phyloP scores from a whole-genome alignment of 2,329 filamentous ascomycete species.

The Stagonosporopsis rhizophila region DNA sequence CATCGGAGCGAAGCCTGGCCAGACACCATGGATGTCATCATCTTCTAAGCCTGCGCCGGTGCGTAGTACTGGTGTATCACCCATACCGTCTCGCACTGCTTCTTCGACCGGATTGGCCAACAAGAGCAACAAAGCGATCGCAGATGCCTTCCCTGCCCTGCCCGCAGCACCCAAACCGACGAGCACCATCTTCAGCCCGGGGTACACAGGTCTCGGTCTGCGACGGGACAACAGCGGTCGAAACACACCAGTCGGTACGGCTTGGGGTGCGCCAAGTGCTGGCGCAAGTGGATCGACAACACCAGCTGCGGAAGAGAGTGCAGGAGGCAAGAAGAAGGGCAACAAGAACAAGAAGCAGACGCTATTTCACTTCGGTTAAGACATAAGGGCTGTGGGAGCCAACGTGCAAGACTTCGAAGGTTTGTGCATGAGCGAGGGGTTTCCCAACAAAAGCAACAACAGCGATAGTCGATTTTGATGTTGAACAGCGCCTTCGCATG shows the following conservation, averaged over 20 bases:
- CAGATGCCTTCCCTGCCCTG: slow-evolving; percentile 80
- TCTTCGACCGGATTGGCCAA: slow-evolving; percentile 39
- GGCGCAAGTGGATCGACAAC: slow-evolving; percentile 34
- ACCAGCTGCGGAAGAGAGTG: slow-evolving; percentile 31
- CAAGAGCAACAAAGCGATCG: slow-evolving; percentile 28
- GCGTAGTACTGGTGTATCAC: slow-evolving; percentile 36
- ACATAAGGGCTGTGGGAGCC: not conserved
- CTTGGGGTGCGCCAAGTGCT: slow-evolving; percentile 49
- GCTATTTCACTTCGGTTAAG: slow-evolving; percentile 58
- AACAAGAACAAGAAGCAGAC: slow-evolving; percentile 61
- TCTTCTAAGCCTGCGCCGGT: slow-evolving; percentile 32
- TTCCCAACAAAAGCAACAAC: slow-evolving; percentile 7
- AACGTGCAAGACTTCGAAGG: not conserved
- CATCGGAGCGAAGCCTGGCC: slow-evolving; percentile 46
- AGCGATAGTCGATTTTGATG: not conserved
- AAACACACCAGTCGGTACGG: slow-evolving; percentile 47
- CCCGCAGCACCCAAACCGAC: slow-evolving; percentile 77
- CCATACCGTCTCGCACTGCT: slow-evolving; percentile 45
- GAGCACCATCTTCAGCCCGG: slow-evolving; percentile 60
- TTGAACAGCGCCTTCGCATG: not conserved
- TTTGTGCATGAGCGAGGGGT: not conserved
- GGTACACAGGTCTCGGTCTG: slow-evolving; percentile 55
- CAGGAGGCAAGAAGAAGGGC: slow-evolving; percentile 53
- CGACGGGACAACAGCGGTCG: slow-evolving; percentile 53
- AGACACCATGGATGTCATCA: slow-evolving; percentile 47